These are phyloP conservation scores for Pseudoscleropodium purum DNA, from an alignment of 225 moss, liverwort and hornwort genomes.

Conservation along the genomic window DNA sequence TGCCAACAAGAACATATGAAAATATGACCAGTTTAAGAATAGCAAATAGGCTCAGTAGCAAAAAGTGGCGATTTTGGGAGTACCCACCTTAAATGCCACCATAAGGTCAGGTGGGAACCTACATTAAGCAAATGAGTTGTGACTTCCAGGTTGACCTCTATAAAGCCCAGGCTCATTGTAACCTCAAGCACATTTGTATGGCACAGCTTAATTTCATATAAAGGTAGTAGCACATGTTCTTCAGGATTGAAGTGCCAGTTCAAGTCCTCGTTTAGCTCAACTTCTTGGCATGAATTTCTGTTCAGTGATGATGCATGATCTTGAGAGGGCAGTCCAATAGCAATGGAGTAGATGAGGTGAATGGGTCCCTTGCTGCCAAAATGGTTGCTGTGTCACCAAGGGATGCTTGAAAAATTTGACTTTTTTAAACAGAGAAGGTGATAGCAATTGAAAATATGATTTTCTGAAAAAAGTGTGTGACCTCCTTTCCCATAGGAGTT, in stretches of 20 bases:
- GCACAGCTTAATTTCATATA: background rate
- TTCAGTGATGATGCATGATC: background rate
- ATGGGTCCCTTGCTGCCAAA: background rate
- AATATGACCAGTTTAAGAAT: no score
- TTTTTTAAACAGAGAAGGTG: background rate
- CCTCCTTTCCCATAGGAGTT: background rate
- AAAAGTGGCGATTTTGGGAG: no score
- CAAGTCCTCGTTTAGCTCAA: background rate
- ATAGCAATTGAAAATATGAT: background rate
- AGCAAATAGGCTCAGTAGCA: no score
- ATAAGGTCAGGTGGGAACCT: no score
- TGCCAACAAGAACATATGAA: no score
- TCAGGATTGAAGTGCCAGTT: background rate
- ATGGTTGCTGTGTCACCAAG: background rate
- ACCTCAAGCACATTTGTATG: background rate
- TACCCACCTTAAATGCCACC: no score
- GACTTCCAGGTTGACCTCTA: background rate
- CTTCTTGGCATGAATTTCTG: background rate
- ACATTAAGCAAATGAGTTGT: background rate
- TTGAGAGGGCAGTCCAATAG: background rate
- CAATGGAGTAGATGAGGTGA: background rate
- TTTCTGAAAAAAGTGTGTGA: background rate
- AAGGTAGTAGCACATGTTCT: background rate
- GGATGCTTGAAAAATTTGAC: background rate
- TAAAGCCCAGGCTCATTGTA: background rate